Evolutionary conservation across 2,329 filamentous ascomycete genomes (phyloP), one percentile per base, ranked within the genome.

Genomic region (Colletotrichum costaricense): DNA sequence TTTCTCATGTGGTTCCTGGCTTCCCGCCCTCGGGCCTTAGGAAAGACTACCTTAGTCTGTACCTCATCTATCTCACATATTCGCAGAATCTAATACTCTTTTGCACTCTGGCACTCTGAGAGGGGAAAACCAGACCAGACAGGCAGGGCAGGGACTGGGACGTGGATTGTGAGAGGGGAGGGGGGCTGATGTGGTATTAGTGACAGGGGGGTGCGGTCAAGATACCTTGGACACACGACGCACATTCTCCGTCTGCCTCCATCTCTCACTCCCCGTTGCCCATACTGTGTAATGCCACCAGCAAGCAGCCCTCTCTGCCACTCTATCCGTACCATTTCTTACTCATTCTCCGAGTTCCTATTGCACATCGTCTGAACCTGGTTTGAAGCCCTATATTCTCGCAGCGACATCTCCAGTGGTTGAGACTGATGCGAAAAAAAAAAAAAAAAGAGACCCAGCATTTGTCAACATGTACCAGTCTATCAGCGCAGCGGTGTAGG

Each of bases 401-500:
- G 7, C 16, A 19, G 8, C 19, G 3, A 49, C 54, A 52, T 65
- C 54, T 69, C 38, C 54, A 24, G 22, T 16, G 28, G 52, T 22
- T 55, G 52, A 14, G n/a, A 54, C 38, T 54, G 55, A 56, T 56
- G 60, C 60, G 54, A 38, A 55, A 33, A 30, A 30, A 9, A 26
- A 9, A 26, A 26, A 26, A 26, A 26, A 26, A 26, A 33, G 30
- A 33, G 30, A 33, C 30, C 56, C 49, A 55, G 22, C 55, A 60
- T 55, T 59, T 58, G 54, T 64, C 59, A 55, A 38, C 55, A 70
- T 54, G 70, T 70, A 65, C 56, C 55, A 14, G 55, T 54, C 67
- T 70, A 65, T 60, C 66, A 38, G 49, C 22, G 22, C 67, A 46
- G 70, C 70, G 70, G 70, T 73, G 70, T 70, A 60, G 22, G 49